Evolutionary conservation across 768 basidiomycete species (phyloP).

Genomic region (Mycena capillaripes): DNA sequence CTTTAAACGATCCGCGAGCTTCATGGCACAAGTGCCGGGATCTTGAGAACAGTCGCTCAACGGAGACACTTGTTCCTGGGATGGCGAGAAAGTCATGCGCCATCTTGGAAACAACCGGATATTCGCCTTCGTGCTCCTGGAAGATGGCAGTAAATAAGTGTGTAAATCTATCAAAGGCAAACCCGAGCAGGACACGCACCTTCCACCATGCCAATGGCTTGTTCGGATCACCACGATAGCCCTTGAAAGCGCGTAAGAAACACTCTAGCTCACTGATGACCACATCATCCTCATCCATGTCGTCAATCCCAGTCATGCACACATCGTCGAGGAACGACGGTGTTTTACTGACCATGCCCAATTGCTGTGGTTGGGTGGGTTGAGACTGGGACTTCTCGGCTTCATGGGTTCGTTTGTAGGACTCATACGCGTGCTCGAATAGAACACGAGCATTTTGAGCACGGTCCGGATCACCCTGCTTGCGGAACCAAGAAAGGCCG

Average conservation of each 20-base stretch:
- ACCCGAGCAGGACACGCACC: too few species aligned
- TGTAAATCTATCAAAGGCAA: neutral
- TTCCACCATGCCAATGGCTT: too few species aligned
- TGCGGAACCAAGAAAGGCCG: too few species aligned
- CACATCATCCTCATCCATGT: neutral
- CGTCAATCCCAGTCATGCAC: slow-evolving; percentile 21
- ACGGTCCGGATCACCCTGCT: too few species aligned
- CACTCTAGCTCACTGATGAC: neutral
- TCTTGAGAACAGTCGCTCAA: neutral
- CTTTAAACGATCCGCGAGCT: neutral
- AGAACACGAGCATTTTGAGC: too few species aligned
- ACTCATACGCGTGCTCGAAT: too few species aligned
- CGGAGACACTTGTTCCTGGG: neutral
- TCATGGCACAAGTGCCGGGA: slow-evolving; percentile 1
- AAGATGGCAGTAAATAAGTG: neutral
- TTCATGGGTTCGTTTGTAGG: too few species aligned
- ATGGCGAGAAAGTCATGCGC: slow-evolving; percentile 8
- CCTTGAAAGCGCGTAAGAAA: neutral
- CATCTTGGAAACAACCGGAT: neutral
- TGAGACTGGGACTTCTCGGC: too few species aligned
- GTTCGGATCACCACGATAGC: too few species aligned
- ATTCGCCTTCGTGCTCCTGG: neutral
- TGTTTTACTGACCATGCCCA: too few species aligned
- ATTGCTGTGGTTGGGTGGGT: too few species aligned
- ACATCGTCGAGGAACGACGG: slow-evolving; percentile 14